Evolutionary conservation across 2,329 filamentous ascomycete genomes (phyloP), one percentile per base, ranked within the genome.

Genomic region (Eutypella sp.): DNA sequence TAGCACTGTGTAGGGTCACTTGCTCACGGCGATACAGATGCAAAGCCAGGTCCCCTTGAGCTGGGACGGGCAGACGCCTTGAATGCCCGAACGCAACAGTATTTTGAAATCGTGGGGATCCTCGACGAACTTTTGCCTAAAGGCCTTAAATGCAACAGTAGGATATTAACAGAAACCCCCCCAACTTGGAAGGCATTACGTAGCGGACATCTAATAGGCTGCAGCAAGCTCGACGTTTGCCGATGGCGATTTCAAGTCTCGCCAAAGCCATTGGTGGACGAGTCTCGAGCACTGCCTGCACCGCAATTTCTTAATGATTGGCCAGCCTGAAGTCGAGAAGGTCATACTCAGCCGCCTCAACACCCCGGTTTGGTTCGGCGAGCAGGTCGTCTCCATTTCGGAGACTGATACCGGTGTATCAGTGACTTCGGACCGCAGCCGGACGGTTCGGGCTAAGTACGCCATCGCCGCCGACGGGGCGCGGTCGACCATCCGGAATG

Each of bases 381-480:
- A 73, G 36, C 60, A 60, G 2, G 70, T 69, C 3, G 50, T 53
- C 1, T 58, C 51, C 2, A 59, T 68, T 38, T 44, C 47, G 0
- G 64, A 67, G 45, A 55, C 55, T 6, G 48, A 49, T 15, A 40
- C 48, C 18, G 45, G 48, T 11, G 64, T 67, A 16, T 55, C 48
- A 3, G 45, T 60, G 3, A 52, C 48, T 6, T 70, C 68, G 1
- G 48, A 49, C 4, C 55, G 56, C 1, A 67, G 66, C 1, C 62
- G 60, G 20, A 61, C 29, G 2, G 50, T 72, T 3, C 56, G 52
- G 23, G 64, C 62, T 49, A 60, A 57, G 19, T 81, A 74, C 44
- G 67, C 70, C 3, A 66, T 78, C 3, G 76, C 74, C 1, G 76
- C 75, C 5, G 77, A 81, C 34, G 76, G 77, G 1, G 71, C 74